A percentile compares a stretch with the other conserved stretches of the same genome.
These are phyloP conservation scores for Raddia distichophylla DNA, from an alignment of 176 grass and related monocot genomes.

Conservation along the genomic window DNA sequence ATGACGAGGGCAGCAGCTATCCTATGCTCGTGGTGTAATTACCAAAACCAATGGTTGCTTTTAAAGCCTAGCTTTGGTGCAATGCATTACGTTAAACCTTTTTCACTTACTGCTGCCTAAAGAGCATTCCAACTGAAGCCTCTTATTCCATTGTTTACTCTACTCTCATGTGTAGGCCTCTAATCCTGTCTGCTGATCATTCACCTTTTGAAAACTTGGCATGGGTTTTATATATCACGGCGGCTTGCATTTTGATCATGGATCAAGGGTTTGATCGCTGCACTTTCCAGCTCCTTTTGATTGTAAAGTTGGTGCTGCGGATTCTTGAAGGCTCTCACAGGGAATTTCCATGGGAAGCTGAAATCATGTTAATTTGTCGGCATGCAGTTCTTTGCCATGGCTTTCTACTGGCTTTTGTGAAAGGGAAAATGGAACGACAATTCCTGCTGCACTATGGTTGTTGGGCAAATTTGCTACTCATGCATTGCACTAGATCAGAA, in stretches of 20 bases:
- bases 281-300: conserved; percentile 45
- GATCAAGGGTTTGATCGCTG: conserved; percentile 33
- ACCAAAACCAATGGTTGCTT: conserved; percentile 27
- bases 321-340: conserved; percentile 40
- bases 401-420: conserved; percentile 34
- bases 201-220: conserved; percentile 51
- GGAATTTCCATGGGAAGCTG: conserved; percentile 16
- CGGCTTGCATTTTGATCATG: conserved; percentile 42
- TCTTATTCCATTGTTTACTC: conserved; percentile 44
- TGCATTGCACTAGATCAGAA: not conserved
- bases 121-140: conserved; percentile 50
- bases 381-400: conserved; percentile 37
- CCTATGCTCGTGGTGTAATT: conserved; percentile 36
- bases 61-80: conserved; percentile 30
- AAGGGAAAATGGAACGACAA: conserved; percentile 32
- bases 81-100: conserved; percentile 39
- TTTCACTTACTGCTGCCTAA: conserved; percentile 36
- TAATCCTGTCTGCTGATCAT: conserved; percentile 61
- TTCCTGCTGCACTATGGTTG: not conserved
- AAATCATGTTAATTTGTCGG: conserved; percentile 47
- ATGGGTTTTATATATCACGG: conserved; percentile 31
- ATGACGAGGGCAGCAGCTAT: conserved; percentile 3
- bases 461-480: not conserved
- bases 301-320: conserved; percentile 44
- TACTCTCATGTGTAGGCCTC: conserved; percentile 44